A percentile compares a stretch with the other conserved stretches of the same genome.
Evolutionary conservation across 768 basidiomycete genomes (phyloP).

Genomic region (Cystobasidium onofrii): DNA sequence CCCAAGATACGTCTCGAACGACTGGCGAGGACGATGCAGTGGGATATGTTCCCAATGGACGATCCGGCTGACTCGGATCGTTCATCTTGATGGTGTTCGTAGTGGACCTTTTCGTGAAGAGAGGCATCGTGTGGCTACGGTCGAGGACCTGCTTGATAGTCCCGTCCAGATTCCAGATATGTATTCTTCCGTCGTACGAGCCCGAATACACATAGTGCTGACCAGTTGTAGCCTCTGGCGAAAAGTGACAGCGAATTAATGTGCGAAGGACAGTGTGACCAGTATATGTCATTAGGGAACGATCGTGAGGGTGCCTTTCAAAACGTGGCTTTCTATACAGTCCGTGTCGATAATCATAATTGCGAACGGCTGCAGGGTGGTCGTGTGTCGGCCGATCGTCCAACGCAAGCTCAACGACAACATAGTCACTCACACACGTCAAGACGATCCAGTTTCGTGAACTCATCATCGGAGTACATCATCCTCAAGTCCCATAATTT

Average conservation of each 20-base stretch:
- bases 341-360: slow-evolving; percentile 75
- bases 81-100: slow-evolving; percentile 56
- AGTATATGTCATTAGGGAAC: slow-evolving; percentile 89
- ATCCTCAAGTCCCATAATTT: slow-evolving; percentile 89
- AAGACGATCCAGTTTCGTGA: slow-evolving; percentile 45
- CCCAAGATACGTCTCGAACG: slow-evolving; percentile 91
- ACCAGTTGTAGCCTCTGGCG: slow-evolving; percentile 83
- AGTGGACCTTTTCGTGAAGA: slow-evolving; percentile 48
- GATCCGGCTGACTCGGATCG: slow-evolving; percentile 29
- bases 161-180: slow-evolving; percentile 96
- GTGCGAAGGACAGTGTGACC: slow-evolving; percentile 85
- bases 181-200: slow-evolving; percentile 72
- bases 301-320: slow-evolving; percentile 71
- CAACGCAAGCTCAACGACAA: slow-evolving; percentile 23
- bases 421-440: neutral
- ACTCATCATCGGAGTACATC: slow-evolving; percentile 69
- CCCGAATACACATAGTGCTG: slow-evolving; percentile 91
- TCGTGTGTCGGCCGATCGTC: neutral
- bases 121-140: slow-evolving; percentile 64
- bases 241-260: slow-evolving; percentile 92
- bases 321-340: slow-evolving; percentile 39
- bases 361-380: slow-evolving; percentile 52
- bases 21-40: slow-evolving; percentile 42
- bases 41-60: slow-evolving; percentile 24
- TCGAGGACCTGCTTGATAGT: slow-evolving; percentile 73